Conservation (phyloP, 225 moss, liverwort and hornwort species). For the Thuidium tamariscinum region DNA sequence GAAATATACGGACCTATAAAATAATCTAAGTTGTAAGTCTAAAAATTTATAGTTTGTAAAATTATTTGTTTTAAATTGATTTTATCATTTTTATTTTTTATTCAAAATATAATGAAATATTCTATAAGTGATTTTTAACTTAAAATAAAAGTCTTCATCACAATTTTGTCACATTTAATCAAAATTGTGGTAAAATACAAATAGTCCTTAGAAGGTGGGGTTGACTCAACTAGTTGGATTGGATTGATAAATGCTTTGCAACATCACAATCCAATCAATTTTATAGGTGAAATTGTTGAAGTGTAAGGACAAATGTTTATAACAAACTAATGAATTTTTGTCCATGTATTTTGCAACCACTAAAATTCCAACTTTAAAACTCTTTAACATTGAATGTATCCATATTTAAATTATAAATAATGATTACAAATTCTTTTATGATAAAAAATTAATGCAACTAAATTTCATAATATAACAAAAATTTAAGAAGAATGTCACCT, state of each 20-base stretch:
- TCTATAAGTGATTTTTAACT: background rate
- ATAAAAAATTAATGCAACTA: background rate
- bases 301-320: background rate
- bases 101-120: background rate
- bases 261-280: background rate
- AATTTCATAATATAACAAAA: no score
- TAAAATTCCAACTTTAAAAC: background rate
- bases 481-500: background rate
- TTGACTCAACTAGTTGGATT: background rate
- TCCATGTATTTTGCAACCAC: no score
- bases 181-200: background rate
- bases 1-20: background rate
- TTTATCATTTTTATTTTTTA: background rate
- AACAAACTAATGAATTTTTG: background rate
- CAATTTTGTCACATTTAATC: background rate
- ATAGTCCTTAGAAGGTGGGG: fast-evolving
- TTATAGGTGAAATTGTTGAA: no score
- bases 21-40: background rate
- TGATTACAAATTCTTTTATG: background rate
- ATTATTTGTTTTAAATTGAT: background rate
- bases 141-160: no score
- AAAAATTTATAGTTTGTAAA: background rate
- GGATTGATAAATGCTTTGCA: background rate
- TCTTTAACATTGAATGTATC: background rate
- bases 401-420: background rate